Base-by-base conservation (phyloP, 192 early-diverging fungal genomes). In the Podila epicladia region DNA sequence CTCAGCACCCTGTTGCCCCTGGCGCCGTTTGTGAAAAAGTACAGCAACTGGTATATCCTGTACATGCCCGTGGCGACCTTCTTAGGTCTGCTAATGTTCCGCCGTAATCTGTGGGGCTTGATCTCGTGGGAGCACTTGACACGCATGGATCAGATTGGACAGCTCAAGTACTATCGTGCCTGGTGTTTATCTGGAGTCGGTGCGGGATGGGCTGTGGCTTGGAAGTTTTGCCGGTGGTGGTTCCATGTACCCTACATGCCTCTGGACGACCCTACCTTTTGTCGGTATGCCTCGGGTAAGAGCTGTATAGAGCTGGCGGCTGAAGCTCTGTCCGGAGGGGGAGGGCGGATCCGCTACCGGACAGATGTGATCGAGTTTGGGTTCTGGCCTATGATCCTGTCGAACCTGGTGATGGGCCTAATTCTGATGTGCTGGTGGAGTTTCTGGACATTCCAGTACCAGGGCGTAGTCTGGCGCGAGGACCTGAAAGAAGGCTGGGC, bases 401-500 rank as follows among this genome's bases (percentile, higher is more conserved):
- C 79, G 11, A 84, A 83, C 58, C 57, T 84, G 48, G 64, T 73
- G 6, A 83, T 85, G 66, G 86, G 85, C 5, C 29, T 87, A 55
- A 73, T 89, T 59, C 74, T 89, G 82, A 73, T 85, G 63, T 69
- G 67, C 31, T 89, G 82, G 71, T 89, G 86, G 86, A 87, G 86
- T 17, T 89, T 89, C 48, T 89, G 87, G 87, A 89, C 87, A 0
- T 89, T 89, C 32, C 87, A 89, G 64, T 87, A 87, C 62, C 74
- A 83, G 29, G 87, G 86, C 0, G 83, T 89, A 20, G 65, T 87
- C 37, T 89, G 87, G 87, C 78, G 79, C 51, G 82, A 85, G 74
- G 87, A 89, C 55, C 58, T 85, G 51, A 79, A 83, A 55, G 87
- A 89, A 66, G 87, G 87, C 13, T 75, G 85, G 49, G 83, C 84